These are phyloP conservation scores for Dendrobium officinale DNA, from an alignment of 106 monocot genomes.

Conservation along the genomic window DNA sequence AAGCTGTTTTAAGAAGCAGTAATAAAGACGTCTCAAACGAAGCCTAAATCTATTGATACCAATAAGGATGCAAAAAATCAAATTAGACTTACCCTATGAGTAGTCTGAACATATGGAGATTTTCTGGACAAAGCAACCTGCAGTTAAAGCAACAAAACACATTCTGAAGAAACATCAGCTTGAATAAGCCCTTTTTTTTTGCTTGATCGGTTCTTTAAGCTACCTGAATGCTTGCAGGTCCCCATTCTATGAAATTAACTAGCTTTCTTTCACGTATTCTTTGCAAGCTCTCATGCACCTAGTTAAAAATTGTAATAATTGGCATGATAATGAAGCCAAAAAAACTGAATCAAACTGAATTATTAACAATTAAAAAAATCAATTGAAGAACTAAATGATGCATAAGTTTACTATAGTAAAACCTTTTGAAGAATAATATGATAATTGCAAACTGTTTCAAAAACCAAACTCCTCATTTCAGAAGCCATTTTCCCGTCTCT, in stretches of 20 bases:
- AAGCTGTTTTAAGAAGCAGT: too few species aligned
- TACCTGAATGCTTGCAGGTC: slow-evolving; percentile 99
- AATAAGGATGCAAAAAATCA: not conserved
- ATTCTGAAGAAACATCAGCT: not conserved
- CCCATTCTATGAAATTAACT: slow-evolving; percentile 99
- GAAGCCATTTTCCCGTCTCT: not conserved
- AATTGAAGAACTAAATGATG: not conserved
- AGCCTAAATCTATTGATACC: not conserved
- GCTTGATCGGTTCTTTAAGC: not conserved
- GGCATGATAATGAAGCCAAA: not conserved
- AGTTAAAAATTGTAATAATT: slow-evolving; percentile 10
- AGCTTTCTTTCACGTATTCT: slow-evolving; percentile 97
- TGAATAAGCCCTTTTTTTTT: not conserved
- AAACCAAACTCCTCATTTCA: not conserved
- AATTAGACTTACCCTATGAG: slow-evolving; percentile 67
- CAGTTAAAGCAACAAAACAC: slow-evolving; percentile 6
- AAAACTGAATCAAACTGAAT: not conserved
- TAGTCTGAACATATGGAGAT: slow-evolving; percentile 93
- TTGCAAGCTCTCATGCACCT: slow-evolving; percentile 98
- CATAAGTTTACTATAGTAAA: not conserved
- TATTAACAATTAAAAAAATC: not conserved
- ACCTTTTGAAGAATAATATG: not conserved
- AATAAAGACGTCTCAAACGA: too few species aligned
- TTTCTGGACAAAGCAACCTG: slow-evolving; percentile 98
- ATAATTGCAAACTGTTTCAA: not conserved